phyloP scores from a whole-genome alignment of 495 filamentous ascomycete species.

The Daldinia concentrica region DNA sequence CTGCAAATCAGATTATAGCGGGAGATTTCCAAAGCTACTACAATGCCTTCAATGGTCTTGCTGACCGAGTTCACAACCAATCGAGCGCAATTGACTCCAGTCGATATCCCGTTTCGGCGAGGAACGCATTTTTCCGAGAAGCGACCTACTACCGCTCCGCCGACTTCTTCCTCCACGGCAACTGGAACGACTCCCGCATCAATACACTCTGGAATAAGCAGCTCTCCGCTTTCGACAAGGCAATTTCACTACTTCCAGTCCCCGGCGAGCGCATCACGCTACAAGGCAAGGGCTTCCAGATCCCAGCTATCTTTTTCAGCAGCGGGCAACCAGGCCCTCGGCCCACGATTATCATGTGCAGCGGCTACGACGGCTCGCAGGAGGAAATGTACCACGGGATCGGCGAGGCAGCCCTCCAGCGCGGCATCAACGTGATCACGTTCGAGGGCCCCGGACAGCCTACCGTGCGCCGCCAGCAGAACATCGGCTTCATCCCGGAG shows the following conservation, averaged over 20 bases:
- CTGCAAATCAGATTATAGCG: conserved; percentile 46
- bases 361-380: conserved; percentile 55
- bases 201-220: conserved; percentile 74
- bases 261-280: conserved; percentile 52
- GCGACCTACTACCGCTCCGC: conserved; percentile 57
- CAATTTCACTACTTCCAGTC: conserved; percentile 53
- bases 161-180: conserved; percentile 57
- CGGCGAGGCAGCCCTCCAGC: conserved; percentile 48
- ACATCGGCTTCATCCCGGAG: conserved; percentile 57
- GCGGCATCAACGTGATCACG: conserved; percentile 58
- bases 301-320: conserved; percentile 47
- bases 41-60: conserved; percentile 47
- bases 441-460: conserved; percentile 63
- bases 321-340: conserved; percentile 19
- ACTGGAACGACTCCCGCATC: conserved; percentile 49
- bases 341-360: conserved; percentile 53
- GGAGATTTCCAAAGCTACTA: conserved; percentile 51
- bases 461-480: conserved; percentile 55
- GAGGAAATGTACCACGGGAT: conserved; percentile 56
- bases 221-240: conserved; percentile 70
- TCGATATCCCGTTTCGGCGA: conserved; percentile 45
- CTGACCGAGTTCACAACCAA: conserved; percentile 33
- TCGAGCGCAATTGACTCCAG: conserved; percentile 16
- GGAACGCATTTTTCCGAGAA: conserved; percentile 49
- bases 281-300: conserved; percentile 44